These are phyloP conservation scores for Lithocarpus polystachyus DNA, from an alignment of 306 rosid genomes.

Conservation along the genomic window DNA sequence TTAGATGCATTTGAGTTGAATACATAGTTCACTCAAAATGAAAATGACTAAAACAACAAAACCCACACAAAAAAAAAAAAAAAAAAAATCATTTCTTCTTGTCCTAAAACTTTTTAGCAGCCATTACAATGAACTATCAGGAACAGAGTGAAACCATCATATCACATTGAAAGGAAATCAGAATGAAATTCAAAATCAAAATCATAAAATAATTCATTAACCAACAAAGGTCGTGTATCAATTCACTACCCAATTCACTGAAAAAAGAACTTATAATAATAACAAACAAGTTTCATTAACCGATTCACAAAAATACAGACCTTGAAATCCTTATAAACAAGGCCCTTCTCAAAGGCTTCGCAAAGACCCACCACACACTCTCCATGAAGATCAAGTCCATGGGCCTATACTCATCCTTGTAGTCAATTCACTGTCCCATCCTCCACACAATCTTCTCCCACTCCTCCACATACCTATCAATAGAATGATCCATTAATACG, in stretches of 20 bases:
- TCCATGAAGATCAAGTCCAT: slow-evolving; percentile 93
- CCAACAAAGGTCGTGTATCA: not conserved
- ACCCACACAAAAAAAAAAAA: no score
- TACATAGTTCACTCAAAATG: no score
- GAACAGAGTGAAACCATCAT: not conserved
- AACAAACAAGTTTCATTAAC: no score
- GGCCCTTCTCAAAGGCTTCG: slow-evolving; percentile 57
- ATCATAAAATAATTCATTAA: not conserved
- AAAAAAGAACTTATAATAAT: no score
- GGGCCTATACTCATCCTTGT: slow-evolving; percentile 74
- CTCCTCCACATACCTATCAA: no score
- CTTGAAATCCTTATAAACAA: slow-evolving; percentile 93
- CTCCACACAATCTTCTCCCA: slow-evolving; percentile 73
- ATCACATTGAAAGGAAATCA: no score
- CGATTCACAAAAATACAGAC: slow-evolving; percentile 18
- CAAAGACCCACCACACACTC: slow-evolving; percentile 92
- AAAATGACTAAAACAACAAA: no score
- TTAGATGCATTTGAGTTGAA: no score
- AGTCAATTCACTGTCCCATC: slow-evolving; percentile 89
- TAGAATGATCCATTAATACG: no score
- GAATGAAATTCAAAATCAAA: not conserved
- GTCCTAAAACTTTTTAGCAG: not conserved
- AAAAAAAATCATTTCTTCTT: not conserved
- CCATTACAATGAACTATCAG: not conserved
- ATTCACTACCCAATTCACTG: no score